Evolutionary conservation across 1,139 yeast genomes (phyloP).

Genomic region (Suhomyces coccinellae): DNA sequence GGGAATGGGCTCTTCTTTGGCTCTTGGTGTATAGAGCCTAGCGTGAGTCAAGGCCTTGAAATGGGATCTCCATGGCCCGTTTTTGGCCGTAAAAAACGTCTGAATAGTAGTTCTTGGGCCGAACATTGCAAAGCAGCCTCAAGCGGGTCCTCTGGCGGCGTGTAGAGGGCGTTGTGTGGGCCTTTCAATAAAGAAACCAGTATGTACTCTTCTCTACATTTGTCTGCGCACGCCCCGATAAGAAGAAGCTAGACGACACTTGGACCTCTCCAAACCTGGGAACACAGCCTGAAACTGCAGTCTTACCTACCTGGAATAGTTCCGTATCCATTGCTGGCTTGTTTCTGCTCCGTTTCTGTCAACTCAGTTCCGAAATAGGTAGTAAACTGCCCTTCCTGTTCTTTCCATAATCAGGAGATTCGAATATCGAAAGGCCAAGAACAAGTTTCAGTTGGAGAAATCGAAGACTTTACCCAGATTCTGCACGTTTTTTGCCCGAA

Average conservation of each 20-base stretch:
- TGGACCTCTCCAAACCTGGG: not conserved
- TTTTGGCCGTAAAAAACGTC: not conserved
- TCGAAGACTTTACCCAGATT: no score
- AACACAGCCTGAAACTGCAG: not conserved
- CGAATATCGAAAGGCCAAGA: no score
- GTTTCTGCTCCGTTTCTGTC: no score
- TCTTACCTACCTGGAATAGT: no score
- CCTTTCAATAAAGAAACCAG: no score
- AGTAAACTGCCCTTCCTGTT: no score
- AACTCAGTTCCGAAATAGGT: no score
- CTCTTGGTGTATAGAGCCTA: not conserved
- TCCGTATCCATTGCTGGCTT: not conserved
- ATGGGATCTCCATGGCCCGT: not conserved
- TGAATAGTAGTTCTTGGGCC: not conserved
- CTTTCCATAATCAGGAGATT: no score
- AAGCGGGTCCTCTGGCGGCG: no score
- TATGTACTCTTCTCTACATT: not conserved
- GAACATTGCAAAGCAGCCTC: not conserved
- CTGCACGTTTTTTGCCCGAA: no score
- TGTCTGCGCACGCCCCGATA: not conserved
- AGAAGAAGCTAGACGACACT: slow-evolving; percentile 1
- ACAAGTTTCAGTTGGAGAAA: no score
- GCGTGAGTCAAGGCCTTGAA: not conserved
- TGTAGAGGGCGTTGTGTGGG: no score
- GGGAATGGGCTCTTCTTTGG: slow-evolving; percentile 14